A percentile compares a stretch with the other conserved stretches of the same genome.
Evolutionary conservation across 495 filamentous ascomycete genomes (phyloP).

Genomic region (Massariosphaeria phaeospora): DNA sequence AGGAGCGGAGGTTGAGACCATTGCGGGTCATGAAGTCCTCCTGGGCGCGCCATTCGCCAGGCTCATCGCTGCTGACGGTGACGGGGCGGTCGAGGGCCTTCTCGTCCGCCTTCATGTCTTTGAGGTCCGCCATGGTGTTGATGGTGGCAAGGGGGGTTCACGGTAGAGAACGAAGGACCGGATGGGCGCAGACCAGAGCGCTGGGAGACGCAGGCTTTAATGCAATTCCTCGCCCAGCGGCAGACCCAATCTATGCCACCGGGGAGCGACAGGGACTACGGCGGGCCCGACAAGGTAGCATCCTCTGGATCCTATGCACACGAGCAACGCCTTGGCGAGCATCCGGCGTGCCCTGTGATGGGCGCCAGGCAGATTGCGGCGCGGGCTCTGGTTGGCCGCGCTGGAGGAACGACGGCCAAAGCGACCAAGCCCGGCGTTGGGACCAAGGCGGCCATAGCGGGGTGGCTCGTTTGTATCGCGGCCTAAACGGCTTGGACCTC

Average conservation of each 20-base stretch:
- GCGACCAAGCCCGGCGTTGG: too few relatives aligned
- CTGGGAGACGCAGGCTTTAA: conserved; percentile 19
- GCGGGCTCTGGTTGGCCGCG: conserved; percentile 10
- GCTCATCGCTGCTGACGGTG: not conserved
- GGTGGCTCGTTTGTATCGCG: not conserved
- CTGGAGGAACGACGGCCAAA: not conserved
- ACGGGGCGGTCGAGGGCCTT: not conserved
- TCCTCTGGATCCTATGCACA: conserved; percentile 3
- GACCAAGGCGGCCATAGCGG: too few relatives aligned
- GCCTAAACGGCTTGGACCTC: conserved; percentile 14
- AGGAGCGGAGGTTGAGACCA: conserved; percentile 34
- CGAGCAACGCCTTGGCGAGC: conserved; percentile 14
- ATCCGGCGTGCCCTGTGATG: conserved; percentile 1
- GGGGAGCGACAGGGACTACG: not conserved
- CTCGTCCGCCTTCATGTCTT: conserved; percentile 7
- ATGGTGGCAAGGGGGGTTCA: not conserved
- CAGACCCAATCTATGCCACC: conserved; percentile 14
- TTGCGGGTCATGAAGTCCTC: conserved; percentile 33
- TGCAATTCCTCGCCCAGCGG: conserved; percentile 14
- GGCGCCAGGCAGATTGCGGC: conserved; percentile 4
- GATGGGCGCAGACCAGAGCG: not conserved
- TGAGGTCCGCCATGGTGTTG: too few relatives aligned
- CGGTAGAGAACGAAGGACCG: not conserved
- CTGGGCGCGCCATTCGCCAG: conserved; percentile 1
- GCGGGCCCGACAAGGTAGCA: conserved; percentile 25